phyloP scores from a whole-genome alignment of 805 yeast genomes.

The Vanderwaltozyma tropicalis region DNA sequence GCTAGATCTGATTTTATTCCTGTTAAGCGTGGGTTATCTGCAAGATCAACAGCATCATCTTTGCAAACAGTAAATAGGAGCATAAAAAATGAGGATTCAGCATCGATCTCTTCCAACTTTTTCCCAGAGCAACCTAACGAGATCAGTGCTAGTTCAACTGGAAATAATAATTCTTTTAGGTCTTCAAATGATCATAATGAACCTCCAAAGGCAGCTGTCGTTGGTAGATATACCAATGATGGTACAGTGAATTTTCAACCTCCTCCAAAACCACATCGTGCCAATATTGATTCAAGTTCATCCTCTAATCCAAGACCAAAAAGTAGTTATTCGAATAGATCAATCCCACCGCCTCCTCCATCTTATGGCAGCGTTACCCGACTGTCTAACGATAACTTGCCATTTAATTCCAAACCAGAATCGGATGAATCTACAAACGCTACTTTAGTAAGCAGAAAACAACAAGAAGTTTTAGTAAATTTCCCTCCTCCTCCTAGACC shows the following conservation, averaged over 20 bases:
- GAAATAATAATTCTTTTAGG: neutral
- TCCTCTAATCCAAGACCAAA: too few species aligned
- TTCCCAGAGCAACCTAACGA: neutral
- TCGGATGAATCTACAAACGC: too few species aligned
- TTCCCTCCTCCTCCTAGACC: slow-evolving; percentile 29
- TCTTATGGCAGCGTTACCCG: too few species aligned
- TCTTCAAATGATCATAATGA: slow-evolving; percentile 4
- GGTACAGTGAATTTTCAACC: slow-evolving; percentile 32
- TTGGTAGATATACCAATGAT: slow-evolving; percentile 27
- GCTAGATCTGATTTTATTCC: slow-evolving; percentile 9
- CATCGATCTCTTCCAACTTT: too few species aligned
- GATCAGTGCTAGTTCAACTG: neutral
- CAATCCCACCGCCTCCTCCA: too few species aligned
- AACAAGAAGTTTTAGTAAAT: slow-evolving; percentile 3
- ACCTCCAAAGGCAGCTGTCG: slow-evolving; percentile 24
- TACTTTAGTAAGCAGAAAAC: neutral
- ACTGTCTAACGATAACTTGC: too few species aligned
- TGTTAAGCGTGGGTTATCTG: too few species aligned
- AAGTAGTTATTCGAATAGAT: too few species aligned
- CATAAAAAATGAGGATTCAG: too few species aligned
- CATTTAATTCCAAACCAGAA: neutral
- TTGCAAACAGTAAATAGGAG: too few species aligned
- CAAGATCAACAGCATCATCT: too few species aligned
- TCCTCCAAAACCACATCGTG: slow-evolving; percentile 31
- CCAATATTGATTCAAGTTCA: neutral